Evolutionary conservation across 2,329 filamentous ascomycete genomes (phyloP).

Genomic region (Fusarium redolens): DNA sequence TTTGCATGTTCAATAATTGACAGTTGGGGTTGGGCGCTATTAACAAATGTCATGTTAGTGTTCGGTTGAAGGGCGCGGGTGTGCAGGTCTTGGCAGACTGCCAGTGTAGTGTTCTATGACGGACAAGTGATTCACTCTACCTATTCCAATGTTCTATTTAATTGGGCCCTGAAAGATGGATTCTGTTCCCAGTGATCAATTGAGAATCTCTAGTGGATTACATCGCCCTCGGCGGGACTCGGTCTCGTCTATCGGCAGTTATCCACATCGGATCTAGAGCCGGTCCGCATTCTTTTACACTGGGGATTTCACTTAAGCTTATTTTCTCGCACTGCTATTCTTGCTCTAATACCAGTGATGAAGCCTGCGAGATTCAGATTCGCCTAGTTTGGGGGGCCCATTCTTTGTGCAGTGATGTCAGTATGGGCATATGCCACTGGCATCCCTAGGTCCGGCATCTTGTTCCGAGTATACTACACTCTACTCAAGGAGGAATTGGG

Average conservation of each 20-base stretch:
- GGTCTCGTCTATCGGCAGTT: background rate
- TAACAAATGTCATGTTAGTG: slow-evolving; percentile 1
- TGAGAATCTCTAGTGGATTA: background rate
- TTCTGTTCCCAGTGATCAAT: slow-evolving; percentile 14
- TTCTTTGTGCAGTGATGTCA: background rate
- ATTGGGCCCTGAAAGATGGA: background rate
- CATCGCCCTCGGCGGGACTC: background rate
- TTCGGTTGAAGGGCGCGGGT: background rate
- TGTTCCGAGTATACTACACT: background rate
- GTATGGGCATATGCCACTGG: background rate
- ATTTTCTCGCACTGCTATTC: background rate
- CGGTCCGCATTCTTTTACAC: background rate
- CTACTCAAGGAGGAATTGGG: background rate
- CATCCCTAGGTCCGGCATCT: background rate
- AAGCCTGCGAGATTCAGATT: background rate
- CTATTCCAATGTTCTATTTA: background rate
- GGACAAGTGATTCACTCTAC: background rate
- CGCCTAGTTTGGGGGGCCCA: background rate
- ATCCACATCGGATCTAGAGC: background rate
- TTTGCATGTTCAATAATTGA: background rate
- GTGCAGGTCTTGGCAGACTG: slow-evolving; percentile 19
- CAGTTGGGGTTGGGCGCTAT: slow-evolving; percentile 13
- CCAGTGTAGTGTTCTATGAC: background rate
- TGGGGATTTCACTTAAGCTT: background rate
- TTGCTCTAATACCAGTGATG: background rate